Evolutionary conservation across 441 rosid species (phyloP), one percentile per base, ranked within the genome.

Genomic region (Hura crepitans): DNA sequence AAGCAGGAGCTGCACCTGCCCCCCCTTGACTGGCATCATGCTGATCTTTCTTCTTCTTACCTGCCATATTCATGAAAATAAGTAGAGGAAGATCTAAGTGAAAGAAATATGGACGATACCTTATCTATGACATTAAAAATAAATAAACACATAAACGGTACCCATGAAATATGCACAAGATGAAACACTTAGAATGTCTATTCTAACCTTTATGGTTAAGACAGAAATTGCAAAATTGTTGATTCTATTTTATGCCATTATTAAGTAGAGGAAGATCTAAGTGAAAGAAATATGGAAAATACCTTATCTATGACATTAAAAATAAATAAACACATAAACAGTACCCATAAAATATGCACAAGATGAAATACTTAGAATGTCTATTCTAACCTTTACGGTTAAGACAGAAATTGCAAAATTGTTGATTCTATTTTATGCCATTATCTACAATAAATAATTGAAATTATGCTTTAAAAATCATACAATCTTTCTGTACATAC

Each of bases 21-120:
- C 80, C 89, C 54, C 74, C 77, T 70, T 82, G 96, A 75, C 84
- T 76, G 69, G 91, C 82, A 82, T 92, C 93, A 76, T 87, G 87
- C 65, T 92, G 97, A 53, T 95, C 97, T 78, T 87, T 95, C 76
- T 79, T 85, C 80, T 87, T 95, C 79, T 90, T 95, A 57, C 90
- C 89, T 83, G 82, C 25, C 53, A 50, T 45, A 75, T 63, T 35
- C 5, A 17, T 31, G 5, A 3, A 59, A 5, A 33, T 13, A 42
- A 42, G 39, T 27, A 33, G 15, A 9, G 14, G 33, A 42, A 35
- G 6, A 51, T 35, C 31, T 45, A 18, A 17, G 7, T 15, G 1
- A 53, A 2, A 23, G 1, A 57, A 43, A 35, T 45, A 30, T n/a
- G 15, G 4, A 47, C 18, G n/a, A 28, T 8, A 42, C 28, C 12